phyloP scores from a whole-genome alignment of 495 filamentous ascomycete genomes.

The Pseudevernia furfuracea region DNA sequence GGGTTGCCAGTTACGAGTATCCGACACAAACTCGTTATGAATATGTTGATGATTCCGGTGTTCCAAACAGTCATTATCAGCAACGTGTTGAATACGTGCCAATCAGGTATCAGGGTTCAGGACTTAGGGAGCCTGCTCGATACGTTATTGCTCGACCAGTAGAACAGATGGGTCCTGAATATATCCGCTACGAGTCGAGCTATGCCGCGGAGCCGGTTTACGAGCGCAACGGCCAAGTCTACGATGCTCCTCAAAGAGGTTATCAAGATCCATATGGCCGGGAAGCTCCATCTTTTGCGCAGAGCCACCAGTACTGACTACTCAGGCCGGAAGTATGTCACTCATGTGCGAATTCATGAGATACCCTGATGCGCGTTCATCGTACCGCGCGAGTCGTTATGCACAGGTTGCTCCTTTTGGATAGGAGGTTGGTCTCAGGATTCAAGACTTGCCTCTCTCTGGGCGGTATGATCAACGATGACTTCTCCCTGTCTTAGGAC shows the following conservation, averaged over 20 bases:
- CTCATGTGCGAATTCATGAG: neutral
- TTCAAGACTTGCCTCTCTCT: neutral
- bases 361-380: neutral
- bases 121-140: constrained; percentile 17
- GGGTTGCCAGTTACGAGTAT: constrained; percentile 17
- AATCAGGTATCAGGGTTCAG: constrained; percentile 15
- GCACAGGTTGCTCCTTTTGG: too few relatives aligned
- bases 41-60: constrained; percentile 19
- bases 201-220: constrained; percentile 19
- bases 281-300: neutral
- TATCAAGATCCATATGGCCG: constrained; percentile 10
- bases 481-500: neutral
- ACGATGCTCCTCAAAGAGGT: constrained; percentile 17
- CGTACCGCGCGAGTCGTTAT: neutral
- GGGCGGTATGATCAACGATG: neutral
- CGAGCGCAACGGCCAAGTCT: constrained; percentile 24
- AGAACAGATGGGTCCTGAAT: constrained; percentile 15
- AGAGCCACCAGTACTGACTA: constrained; percentile 11
- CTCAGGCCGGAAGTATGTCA: neutral
- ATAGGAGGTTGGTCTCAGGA: neutral
- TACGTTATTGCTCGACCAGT: constrained; percentile 21
- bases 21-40: constrained; percentile 21
- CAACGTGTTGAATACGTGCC: constrained; percentile 25
- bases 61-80: constrained; percentile 15
- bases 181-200: constrained; percentile 20